phyloP scores from a whole-genome alignment of 2,329 filamentous ascomycete species.

The Gnomoniopsis smithogilvyi region DNA sequence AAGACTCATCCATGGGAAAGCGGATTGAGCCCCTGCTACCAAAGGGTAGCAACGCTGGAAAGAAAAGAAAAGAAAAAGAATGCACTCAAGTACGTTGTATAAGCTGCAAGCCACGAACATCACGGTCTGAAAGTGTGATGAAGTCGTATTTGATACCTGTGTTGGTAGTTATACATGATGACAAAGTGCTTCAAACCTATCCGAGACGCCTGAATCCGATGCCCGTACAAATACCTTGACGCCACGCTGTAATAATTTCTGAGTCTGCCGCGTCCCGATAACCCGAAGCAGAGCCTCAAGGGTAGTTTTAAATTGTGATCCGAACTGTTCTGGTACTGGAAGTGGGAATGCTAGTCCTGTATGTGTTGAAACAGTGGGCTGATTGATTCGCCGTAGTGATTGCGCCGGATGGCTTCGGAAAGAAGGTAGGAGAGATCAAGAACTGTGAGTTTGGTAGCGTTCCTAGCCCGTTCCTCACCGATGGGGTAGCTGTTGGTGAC shows the following conservation, averaged over 20 bases:
- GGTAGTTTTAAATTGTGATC: not conserved
- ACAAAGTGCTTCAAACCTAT: slow-evolving; percentile 4
- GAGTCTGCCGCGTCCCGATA: slow-evolving; percentile 2
- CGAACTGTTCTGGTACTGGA: not conserved
- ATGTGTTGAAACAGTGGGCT: slow-evolving; percentile 67
- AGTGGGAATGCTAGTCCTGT: slow-evolving; percentile 41
- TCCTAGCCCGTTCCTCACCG: slow-evolving; percentile 65
- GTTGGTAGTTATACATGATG: slow-evolving; percentile 13
- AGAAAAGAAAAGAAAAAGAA: slow-evolving; percentile 14
- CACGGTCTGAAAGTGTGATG: slow-evolving; percentile 6
- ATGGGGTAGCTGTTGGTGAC: slow-evolving; percentile 98
- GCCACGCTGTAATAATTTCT: slow-evolving; percentile 12
- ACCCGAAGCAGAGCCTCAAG: not conserved
- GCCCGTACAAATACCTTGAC: slow-evolving; percentile 14
- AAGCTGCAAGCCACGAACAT: slow-evolving; percentile 3
- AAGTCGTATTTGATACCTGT: slow-evolving; percentile 11
- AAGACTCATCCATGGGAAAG: slow-evolving; percentile 59
- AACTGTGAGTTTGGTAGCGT: slow-evolving; percentile 79
- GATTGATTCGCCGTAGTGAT: slow-evolving; percentile 91
- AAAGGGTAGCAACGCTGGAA: slow-evolving; percentile 73
- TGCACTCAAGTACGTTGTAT: slow-evolving; percentile 4
- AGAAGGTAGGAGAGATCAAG: slow-evolving; percentile 86
- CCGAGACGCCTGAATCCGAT: slow-evolving; percentile 1
- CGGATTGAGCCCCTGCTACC: slow-evolving; percentile 69
- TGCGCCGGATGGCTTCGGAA: slow-evolving; percentile 88